These are phyloP conservation scores for Avena sativa DNA, from an alignment of 176 grass and related monocot species.

Conservation along the genomic window DNA sequence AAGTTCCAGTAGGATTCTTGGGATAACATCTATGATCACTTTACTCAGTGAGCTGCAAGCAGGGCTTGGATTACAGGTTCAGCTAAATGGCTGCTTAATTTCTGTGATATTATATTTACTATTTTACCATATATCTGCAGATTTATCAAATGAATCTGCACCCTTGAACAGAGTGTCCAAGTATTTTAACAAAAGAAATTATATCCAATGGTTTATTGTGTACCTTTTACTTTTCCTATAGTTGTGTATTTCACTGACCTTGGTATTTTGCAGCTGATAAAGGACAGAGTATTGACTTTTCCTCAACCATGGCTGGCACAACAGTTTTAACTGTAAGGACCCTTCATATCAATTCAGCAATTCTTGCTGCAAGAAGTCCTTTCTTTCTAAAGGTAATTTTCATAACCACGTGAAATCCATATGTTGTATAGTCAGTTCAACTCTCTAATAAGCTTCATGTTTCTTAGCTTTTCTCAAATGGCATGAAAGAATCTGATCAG, in stretches of 20 bases:
- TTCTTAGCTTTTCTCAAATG: constrained; percentile 94
- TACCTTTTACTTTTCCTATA: neutral
- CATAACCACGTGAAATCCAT: neutral
- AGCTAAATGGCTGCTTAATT: neutral
- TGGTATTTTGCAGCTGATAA: constrained; percentile 61
- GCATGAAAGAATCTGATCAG: constrained; percentile 94
- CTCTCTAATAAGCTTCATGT: constrained; percentile 32
- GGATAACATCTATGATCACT: neutral
- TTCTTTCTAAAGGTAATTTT: constrained; percentile 91
- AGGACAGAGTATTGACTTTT: constrained; percentile 59
- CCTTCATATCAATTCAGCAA: constrained; percentile 90
- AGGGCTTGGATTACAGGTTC: neutral
- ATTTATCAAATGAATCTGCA: constrained; percentile 5
- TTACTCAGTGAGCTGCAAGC: neutral
- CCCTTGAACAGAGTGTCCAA: neutral
- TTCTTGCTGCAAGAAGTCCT: constrained; percentile 95
- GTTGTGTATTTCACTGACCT: constrained; percentile 8
- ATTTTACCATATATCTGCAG: neutral
- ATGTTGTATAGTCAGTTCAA: constrained; percentile 8
- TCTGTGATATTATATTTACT: neutral
- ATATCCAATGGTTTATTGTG: constrained; percentile 1
- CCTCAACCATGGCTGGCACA: constrained; percentile 52
- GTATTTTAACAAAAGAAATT: constrained; percentile 10
- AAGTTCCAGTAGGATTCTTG: neutral
- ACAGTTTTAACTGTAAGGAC: constrained; percentile 64